phyloP scores from a whole-genome alignment of 2,329 filamentous ascomycete species.

The Sphaerostilbella broomeana region DNA sequence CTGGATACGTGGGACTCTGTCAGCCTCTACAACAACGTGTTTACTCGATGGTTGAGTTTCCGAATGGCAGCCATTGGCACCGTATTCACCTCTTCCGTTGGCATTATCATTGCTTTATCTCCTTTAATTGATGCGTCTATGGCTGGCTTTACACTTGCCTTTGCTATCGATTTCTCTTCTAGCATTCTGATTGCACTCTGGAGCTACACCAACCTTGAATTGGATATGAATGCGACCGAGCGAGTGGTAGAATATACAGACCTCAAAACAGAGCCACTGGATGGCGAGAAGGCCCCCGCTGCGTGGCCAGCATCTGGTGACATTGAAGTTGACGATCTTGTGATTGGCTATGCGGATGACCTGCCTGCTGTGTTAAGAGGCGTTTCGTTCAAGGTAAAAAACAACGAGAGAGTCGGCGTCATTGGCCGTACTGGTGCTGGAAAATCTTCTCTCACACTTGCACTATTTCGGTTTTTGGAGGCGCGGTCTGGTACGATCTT shows the following conservation, averaged over 20 bases:
- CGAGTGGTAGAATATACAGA: slow-evolving; percentile 69
- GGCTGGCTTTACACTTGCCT: slow-evolving; percentile 69
- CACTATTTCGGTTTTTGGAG: slow-evolving; percentile 72
- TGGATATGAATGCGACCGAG: slow-evolving; percentile 75
- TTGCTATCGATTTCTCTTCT: slow-evolving; percentile 62
- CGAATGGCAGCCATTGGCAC: slow-evolving; percentile 65
- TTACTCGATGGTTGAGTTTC: slow-evolving; percentile 72
- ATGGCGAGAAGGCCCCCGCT: slow-evolving; percentile 55
- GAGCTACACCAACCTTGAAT: slow-evolving; percentile 62
- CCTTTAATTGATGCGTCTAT: slow-evolving; percentile 59
- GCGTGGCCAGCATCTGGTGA: slow-evolving; percentile 70
- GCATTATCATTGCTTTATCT: slow-evolving; percentile 55
- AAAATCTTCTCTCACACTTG: slow-evolving; percentile 69
- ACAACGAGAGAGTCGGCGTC: slow-evolving; percentile 66
- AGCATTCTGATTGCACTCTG: slow-evolving; percentile 61
- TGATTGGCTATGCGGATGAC: slow-evolving; percentile 65
- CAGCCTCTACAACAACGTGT: slow-evolving; percentile 62
- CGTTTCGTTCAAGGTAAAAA: slow-evolving; percentile 58
- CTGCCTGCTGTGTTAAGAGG: slow-evolving; percentile 65
- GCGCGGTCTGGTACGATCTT: slow-evolving; percentile 56
- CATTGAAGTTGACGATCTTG: slow-evolving; percentile 66
- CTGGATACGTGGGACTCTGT: slow-evolving; percentile 63
- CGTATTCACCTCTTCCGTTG: slow-evolving; percentile 59
- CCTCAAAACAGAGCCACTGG: slow-evolving; percentile 59
- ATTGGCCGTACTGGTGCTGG: slow-evolving; percentile 73